Evolutionary conservation across 768 basidiomycete genomes (phyloP).

Genomic region (Terana coerulea): DNA sequence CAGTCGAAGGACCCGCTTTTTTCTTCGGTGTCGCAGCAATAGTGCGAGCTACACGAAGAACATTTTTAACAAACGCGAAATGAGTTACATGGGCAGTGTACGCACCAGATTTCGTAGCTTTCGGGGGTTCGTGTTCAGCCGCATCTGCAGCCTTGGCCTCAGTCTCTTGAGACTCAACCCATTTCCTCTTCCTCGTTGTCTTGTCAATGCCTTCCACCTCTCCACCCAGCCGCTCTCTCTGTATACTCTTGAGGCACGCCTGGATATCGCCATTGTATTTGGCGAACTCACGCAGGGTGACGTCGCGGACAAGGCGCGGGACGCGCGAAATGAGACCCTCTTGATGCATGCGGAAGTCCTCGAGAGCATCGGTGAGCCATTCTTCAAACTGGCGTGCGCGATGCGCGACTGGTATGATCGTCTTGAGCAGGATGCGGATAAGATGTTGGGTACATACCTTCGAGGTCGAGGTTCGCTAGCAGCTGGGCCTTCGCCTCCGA

Average conservation of each 20-base stretch:
- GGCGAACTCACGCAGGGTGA: slow-evolving; percentile 76
- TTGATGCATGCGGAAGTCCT: slow-evolving; percentile 72
- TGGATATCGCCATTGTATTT: slow-evolving; percentile 78
- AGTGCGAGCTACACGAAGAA: slow-evolving; percentile 35
- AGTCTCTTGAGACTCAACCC: slow-evolving; percentile 62
- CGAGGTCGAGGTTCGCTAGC: slow-evolving; percentile 73
- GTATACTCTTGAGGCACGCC: slow-evolving; percentile 62
- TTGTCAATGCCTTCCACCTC: slow-evolving; percentile 57
- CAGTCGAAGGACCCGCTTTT: slow-evolving; percentile 45
- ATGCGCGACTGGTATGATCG: slow-evolving; percentile 53
- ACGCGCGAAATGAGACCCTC: slow-evolving; percentile 72
- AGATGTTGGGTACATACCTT: slow-evolving; percentile 44
- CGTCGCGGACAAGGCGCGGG: slow-evolving; percentile 66
- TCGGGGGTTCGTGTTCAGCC: slow-evolving; percentile 33
- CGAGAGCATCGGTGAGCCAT: slow-evolving; percentile 70
- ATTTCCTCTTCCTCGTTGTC: slow-evolving; percentile 71
- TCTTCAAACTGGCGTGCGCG: slow-evolving; percentile 69
- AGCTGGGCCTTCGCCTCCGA: slow-evolving; percentile 74
- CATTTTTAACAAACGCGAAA: background rate
- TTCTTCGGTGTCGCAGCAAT: slow-evolving; percentile 50
- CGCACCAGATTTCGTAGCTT: slow-evolving; percentile 61
- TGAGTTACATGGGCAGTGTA: background rate
- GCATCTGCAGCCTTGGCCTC: slow-evolving; percentile 39
- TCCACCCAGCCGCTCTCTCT: slow-evolving; percentile 55
- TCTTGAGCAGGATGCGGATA: slow-evolving; percentile 1